These are phyloP conservation scores for Rhododendron griersonianum DNA, from an alignment of 148 eudicot genomes.

Conservation along the genomic window DNA sequence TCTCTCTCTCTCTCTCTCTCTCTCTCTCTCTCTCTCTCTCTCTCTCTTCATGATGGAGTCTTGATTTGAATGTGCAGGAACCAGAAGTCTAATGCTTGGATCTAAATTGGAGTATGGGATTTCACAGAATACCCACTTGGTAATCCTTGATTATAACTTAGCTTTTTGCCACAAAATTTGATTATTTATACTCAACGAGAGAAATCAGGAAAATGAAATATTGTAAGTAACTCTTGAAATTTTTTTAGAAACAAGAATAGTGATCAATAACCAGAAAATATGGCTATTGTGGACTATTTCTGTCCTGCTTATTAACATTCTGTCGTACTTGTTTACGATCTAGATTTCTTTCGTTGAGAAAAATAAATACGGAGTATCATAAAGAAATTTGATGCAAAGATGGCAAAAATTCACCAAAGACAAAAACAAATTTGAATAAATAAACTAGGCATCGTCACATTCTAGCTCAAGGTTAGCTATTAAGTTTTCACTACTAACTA, in stretches of 20 bases:
- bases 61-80: slow-evolving; percentile 32
- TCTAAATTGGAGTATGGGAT: slow-evolving; percentile 11
- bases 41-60: too few species aligned
- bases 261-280: background rate
- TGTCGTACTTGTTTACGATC: background rate
- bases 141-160: slow-evolving; percentile 3
- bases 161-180: too few species aligned
- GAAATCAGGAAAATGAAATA: background rate
- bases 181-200: too few species aligned
- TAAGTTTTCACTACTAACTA: background rate
- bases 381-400: background rate
- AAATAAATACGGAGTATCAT: background rate
- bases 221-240: background rate
- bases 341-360: background rate
- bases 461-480: background rate
- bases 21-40: background rate
- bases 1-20: background rate
- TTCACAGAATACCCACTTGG: slow-evolving; percentile 18
- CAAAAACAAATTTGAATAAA: background rate
- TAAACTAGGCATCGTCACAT: background rate
- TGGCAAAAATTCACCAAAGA: background rate
- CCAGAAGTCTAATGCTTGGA: slow-evolving; percentile 27
- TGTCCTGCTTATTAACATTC: background rate
- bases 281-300: background rate
- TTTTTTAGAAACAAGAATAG: background rate